Conservation (phyloP, 169 alveolate genomes). For the Plasmodium berghei region DNA sequence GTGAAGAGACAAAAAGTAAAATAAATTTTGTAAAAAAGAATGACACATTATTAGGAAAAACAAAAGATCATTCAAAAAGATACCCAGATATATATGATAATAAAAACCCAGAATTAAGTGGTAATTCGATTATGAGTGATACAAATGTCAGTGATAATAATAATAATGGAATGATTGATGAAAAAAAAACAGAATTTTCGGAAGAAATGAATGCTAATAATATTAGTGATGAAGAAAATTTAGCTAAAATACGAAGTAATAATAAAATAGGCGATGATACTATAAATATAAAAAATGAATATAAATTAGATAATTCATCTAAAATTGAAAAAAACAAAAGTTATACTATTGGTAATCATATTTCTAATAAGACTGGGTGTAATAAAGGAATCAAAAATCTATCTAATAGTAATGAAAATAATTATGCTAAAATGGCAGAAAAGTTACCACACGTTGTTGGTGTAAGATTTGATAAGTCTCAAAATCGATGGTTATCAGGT, state of each 20-base stretch:
- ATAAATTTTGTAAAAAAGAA: slow-evolving; percentile 20
- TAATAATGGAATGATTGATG: not conserved
- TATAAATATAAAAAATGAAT: slow-evolving; percentile 32
- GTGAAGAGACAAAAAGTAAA: slow-evolving; percentile 45
- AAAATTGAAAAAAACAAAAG: slow-evolving; percentile 30
- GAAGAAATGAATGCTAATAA: not conserved
- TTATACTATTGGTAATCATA: slow-evolving; percentile 12
- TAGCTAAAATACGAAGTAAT: slow-evolving; percentile 3
- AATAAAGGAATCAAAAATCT: slow-evolving; percentile 26
- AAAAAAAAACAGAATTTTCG: not conserved
- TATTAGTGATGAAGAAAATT: slow-evolving; percentile 32
- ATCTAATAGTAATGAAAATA: slow-evolving; percentile 54
- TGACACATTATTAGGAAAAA: slow-evolving; percentile 17
- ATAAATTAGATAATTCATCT: slow-evolving; percentile 33
- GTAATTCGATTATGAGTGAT: not conserved
- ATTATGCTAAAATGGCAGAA: slow-evolving; percentile 78
- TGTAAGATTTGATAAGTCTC: slow-evolving; percentile 86
- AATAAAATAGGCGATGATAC: slow-evolving; percentile 13
- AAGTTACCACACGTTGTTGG: slow-evolving; percentile 81
- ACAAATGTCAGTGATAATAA: not conserved
- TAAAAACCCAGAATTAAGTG: not conserved
- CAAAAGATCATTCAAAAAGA: slow-evolving; percentile 35
- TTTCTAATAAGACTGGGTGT: slow-evolving; percentile 1
- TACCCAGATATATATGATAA: slow-evolving; percentile 19
- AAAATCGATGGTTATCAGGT: slow-evolving; percentile 86